These are phyloP conservation scores for Populus ilicifolia DNA, from an alignment of 345 rosid genomes.

Conservation along the genomic window DNA sequence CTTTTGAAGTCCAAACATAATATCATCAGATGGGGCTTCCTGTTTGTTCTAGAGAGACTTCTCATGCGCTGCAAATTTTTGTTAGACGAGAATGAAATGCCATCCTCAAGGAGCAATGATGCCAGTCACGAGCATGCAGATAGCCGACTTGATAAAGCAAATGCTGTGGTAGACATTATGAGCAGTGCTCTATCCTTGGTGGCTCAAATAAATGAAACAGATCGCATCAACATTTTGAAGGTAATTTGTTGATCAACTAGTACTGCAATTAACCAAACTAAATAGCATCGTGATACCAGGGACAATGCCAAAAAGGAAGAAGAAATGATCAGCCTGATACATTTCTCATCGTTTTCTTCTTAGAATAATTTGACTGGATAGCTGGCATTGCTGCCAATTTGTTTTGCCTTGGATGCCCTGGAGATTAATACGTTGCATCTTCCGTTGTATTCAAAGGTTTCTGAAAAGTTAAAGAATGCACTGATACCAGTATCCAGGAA, in stretches of 20 bases:
- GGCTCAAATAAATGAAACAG: constrained; percentile 82
- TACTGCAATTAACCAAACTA: neutral
- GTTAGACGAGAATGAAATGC: constrained; percentile 82
- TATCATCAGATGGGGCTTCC: constrained; percentile 78
- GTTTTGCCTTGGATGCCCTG: neutral
- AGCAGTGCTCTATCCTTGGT: constrained; percentile 85
- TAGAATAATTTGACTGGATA: neutral
- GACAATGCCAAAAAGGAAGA: neutral
- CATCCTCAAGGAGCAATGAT: constrained; percentile 40
- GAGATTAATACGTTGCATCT: neutral
- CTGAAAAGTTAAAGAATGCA: neutral
- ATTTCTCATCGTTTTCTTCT: neutral
- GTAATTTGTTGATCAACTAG: constrained; percentile 37
- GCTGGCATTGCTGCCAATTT: neutral
- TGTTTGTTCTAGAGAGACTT: constrained; percentile 86
- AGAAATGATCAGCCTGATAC: neutral
- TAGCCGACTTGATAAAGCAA: constrained; percentile 82
- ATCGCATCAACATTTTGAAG: constrained; percentile 88
- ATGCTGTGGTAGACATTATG: constrained; percentile 90
- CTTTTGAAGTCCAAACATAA: constrained; percentile 83
- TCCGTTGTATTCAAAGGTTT: neutral
- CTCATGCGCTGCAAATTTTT: constrained; percentile 92
- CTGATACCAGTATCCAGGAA: neutral
- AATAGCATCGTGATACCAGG: neutral
- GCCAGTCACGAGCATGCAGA: constrained; percentile 40